Conservation (phyloP, 768 basidiomycete species). For the Pleurotus giganteus region DNA sequence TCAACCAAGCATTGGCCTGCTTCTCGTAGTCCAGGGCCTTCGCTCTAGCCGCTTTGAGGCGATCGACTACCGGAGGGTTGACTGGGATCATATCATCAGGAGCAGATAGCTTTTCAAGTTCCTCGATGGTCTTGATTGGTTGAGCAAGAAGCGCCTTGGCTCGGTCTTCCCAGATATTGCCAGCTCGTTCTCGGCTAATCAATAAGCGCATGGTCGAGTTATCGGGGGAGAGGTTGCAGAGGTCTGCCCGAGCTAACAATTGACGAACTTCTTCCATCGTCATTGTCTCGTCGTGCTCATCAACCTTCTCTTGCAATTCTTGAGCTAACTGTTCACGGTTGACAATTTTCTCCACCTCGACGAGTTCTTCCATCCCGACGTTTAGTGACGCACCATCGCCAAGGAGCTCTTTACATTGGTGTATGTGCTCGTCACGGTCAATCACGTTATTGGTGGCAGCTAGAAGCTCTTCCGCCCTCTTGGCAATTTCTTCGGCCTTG, state of each 20-base stretch:
- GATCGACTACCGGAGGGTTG: constrained; percentile 61
- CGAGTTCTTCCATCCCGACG: constrained; percentile 78
- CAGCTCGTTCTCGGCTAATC: constrained; percentile 61
- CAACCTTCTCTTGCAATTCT: constrained; percentile 73
- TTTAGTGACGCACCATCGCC: constrained; percentile 73
- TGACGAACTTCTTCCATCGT: constrained; percentile 78
- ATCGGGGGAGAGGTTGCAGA: constrained; percentile 62
- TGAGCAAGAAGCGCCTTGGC: constrained; percentile 66
- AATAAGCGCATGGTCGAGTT: constrained; percentile 66
- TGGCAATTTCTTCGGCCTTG: constrained; percentile 63
- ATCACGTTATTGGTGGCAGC: constrained; percentile 34
- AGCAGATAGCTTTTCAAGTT: constrained; percentile 70
- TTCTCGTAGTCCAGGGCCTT: constrained; percentile 81
- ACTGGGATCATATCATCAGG: constrained; percentile 68
- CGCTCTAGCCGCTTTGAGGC: constrained; percentile 58
- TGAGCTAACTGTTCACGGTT: constrained; percentile 73
- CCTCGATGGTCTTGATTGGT: constrained; percentile 70
- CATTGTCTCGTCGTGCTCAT: constrained; percentile 54
- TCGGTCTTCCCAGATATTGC: constrained; percentile 74
- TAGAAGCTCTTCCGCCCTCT: constrained; percentile 54
- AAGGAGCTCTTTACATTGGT: constrained; percentile 71
- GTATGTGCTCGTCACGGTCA: constrained; percentile 54
- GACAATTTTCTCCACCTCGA: constrained; percentile 77
- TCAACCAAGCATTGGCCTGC: constrained; percentile 70
- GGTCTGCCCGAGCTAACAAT: constrained; percentile 66